Base-by-base conservation (phyloP, 2,329 filamentous ascomycete species). In the Xylariaceae sp. region DNA sequence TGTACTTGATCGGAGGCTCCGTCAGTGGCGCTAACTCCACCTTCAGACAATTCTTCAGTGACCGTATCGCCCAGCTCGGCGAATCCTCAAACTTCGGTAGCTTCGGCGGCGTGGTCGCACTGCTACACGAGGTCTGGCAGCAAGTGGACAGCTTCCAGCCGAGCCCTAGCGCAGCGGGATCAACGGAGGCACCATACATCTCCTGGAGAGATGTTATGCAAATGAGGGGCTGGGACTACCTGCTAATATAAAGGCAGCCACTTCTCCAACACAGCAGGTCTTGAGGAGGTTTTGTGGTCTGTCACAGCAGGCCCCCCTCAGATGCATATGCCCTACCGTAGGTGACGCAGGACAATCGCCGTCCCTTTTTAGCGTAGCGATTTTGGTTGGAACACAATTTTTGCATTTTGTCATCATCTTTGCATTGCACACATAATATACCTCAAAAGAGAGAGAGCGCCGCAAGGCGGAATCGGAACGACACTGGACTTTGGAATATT, bases 121-220 rank as follows among this genome's bases (percentile, higher is more conserved):
- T 99, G 19, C 80, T 99, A 39, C 82, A 85, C 62, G 91, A 96
- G 76, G 85, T 94, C 26, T 99, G 95, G 95, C 79, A 86, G 64
- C 88, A 91, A 71, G 90, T 93, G 72, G 87, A 87, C 66, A 82
- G 75, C 65, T 72, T 78, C 62, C 74, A 69, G 61, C 63, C 66
- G 64, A 75, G 68, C 58, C 69, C 72, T 8, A 69, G 67, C 60
- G 73, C 71, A 70, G 72, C 72, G 60, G 73, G 71, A 56, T 61
- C 65, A 61, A 63, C 73, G 64, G 70, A 73, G 67, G 75, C 77
- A 75, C 87, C 86, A 71, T 88, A 89, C 78, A 85, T 96, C 76
- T 92, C 93, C 87, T 98, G 94, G 94, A 84, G 94, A 78, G 91
- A 96, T 77, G 86, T 94, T 72, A 96, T 97, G 92, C 86, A 86